phyloP scores from a whole-genome alignment of 75 land plant species.

The Sequoia sempervirens region DNA sequence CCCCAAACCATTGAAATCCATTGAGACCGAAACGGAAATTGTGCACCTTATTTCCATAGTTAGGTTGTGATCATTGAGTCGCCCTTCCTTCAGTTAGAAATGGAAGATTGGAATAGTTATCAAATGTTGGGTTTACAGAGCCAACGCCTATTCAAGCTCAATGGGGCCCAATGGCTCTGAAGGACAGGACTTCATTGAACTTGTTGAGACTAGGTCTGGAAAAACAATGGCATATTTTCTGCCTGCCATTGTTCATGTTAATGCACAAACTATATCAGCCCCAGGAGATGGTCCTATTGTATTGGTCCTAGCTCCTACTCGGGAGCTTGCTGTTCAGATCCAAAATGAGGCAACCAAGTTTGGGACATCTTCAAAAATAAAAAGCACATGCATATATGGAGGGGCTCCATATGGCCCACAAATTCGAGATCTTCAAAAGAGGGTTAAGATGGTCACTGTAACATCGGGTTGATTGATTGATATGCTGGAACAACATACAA shows the following conservation, averaged over 20 bases:
- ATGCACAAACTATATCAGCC: constrained; percentile 94
- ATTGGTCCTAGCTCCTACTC: constrained; percentile 96
- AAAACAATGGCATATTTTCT: constrained; percentile 91
- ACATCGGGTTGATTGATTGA: constrained; percentile 97
- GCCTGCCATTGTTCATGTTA: constrained; percentile 96
- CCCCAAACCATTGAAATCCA: too few species aligned
- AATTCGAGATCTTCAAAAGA: constrained; percentile 94
- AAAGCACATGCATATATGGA: constrained; percentile 97
- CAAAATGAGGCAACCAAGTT: constrained; percentile 96
- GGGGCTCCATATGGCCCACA: constrained; percentile 99
- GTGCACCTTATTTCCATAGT: too few species aligned
- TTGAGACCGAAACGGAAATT: too few species aligned
- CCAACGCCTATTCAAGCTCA: too few species aligned
- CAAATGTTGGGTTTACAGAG: too few species aligned
- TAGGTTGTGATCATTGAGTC: too few species aligned
- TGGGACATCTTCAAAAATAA: constrained; percentile 94
- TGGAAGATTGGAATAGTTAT: too few species aligned
- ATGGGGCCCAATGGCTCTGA: too few species aligned
- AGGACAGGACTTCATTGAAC: too few species aligned
- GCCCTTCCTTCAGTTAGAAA: too few species aligned
- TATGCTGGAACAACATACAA: constrained; percentile 93
- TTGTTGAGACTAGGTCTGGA: constrained; percentile 50
- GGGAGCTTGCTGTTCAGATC: constrained; percentile 98
- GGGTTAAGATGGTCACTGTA: constrained; percentile 97
- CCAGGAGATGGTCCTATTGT: constrained; percentile 99